A percentile compares a stretch with the other conserved stretches of the same genome.
Evolutionary conservation across 2,329 filamentous ascomycete species (phyloP).

Genomic region (Trichoderma atroviride): DNA sequence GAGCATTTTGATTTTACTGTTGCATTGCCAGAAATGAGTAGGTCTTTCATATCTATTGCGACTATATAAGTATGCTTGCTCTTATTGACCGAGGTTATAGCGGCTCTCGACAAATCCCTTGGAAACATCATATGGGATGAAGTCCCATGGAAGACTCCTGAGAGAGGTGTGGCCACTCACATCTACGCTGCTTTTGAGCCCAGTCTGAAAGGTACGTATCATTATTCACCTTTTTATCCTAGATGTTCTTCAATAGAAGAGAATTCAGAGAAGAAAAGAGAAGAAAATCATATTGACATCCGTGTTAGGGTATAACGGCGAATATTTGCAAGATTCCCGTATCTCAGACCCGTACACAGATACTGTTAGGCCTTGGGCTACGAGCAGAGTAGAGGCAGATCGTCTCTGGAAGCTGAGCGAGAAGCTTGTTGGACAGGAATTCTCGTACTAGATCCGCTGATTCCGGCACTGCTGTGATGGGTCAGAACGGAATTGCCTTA

Average conservation of each 20-base stretch:
- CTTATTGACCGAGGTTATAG: neutral
- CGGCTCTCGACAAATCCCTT: neutral
- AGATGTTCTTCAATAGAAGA: too few species aligned
- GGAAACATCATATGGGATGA: slow-evolving; percentile 10
- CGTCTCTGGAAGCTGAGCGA: slow-evolving; percentile 21
- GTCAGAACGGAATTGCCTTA: too few species aligned
- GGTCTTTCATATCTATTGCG: too few species aligned
- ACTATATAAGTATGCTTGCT: too few species aligned
- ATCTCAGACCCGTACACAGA: neutral
- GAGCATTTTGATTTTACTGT: slow-evolving; percentile 31
- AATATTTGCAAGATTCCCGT: slow-evolving; percentile 5
- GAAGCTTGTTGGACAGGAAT: slow-evolving; percentile 15
- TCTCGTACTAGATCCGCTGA: neutral
- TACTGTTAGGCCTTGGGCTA: slow-evolving; percentile 15
- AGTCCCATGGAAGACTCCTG: neutral
- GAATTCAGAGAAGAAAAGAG: too few species aligned
- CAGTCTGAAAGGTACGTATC: neutral
- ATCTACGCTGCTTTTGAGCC: slow-evolving; percentile 22
- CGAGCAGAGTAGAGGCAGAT: slow-evolving; percentile 2
- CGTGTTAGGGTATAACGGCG: neutral
- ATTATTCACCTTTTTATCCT: too few species aligned
- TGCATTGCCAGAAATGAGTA: neutral
- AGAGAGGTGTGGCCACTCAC: slow-evolving; percentile 4
- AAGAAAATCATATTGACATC: too few species aligned
- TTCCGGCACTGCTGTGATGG: too few species aligned